Conservation (phyloP, 345 rosid genomes). For the Brassica cretica region DNA sequence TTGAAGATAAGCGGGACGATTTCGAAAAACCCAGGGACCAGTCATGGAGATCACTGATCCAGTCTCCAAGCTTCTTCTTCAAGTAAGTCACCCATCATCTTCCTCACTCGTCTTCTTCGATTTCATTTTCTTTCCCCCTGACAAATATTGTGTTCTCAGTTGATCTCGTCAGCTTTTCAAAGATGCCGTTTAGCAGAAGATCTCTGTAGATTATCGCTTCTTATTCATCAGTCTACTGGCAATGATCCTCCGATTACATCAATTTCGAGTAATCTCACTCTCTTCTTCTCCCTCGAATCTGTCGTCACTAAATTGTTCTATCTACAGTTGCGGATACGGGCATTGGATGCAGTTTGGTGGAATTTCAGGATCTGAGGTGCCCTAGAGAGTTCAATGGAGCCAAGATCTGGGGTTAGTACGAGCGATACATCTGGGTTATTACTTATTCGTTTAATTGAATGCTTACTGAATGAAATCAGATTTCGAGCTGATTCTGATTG, state of each 20-base stretch:
- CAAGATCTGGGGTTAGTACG: constrained; percentile 48
- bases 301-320: neutral
- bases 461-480: too few relatives aligned
- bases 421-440: neutral
- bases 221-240: constrained; percentile 34
- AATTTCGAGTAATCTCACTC: constrained; percentile 57
- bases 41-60: constrained; percentile 15
- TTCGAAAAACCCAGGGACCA: too few relatives aligned
- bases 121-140: neutral
- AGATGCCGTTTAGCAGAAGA: constrained; percentile 71
- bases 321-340: constrained; percentile 78
- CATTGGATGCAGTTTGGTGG: constrained; percentile 59
- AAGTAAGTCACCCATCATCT: constrained; percentile 21
- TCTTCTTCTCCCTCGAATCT: neutral
- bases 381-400: constrained; percentile 32
- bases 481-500: neutral
- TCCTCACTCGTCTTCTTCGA: neutral
- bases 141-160: constrained; percentile 39
- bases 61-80: constrained; percentile 23
- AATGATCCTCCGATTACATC: constrained; percentile 39
- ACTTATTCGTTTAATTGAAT: neutral
- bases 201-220: constrained; percentile 67
- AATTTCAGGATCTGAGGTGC: constrained; percentile 52
- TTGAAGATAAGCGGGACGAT: neutral
- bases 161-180: constrained; percentile 66